A percentile compares a stretch with the other conserved stretches of the same genome.
Evolutionary conservation across 164 flowering plant species (phyloP).

Genomic region (Platanus orientalis): DNA sequence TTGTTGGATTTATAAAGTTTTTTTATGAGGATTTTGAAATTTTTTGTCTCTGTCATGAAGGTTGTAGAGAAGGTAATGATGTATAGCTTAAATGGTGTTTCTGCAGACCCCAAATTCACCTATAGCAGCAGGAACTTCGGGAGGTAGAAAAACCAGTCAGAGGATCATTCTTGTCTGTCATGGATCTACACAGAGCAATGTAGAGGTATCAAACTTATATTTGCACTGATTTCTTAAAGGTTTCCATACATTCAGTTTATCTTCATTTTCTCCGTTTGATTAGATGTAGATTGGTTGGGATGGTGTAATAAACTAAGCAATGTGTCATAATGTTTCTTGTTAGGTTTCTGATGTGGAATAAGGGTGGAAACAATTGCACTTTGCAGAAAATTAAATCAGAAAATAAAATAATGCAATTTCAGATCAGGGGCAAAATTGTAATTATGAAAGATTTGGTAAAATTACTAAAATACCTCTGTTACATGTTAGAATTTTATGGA

Average conservation of each 20-base stretch:
- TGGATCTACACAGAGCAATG: conserved; percentile 40
- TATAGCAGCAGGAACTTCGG: conserved; percentile 61
- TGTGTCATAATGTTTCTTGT: too few species aligned
- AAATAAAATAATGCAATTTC: too few species aligned
- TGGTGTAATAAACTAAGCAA: too few species aligned
- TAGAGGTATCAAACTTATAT: conserved; percentile 38
- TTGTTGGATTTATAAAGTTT: not conserved
- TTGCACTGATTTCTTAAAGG: not conserved
- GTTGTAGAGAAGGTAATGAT: conserved; percentile 3
- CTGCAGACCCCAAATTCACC: conserved; percentile 94
- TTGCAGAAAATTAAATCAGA: too few species aligned
- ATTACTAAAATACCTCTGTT: too few species aligned
- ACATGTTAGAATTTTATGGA: too few species aligned
- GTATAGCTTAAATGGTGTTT: conserved; percentile 4
- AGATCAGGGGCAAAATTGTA: too few species aligned
- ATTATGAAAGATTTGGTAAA: too few species aligned
- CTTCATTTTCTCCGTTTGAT: not conserved
- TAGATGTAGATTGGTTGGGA: too few species aligned
- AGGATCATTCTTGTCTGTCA: conserved; percentile 75
- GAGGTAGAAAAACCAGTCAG: conserved; percentile 65
- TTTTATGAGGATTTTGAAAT: not conserved
- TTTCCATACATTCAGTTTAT: not conserved
- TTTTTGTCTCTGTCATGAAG: not conserved
- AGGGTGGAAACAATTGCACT: too few species aligned
- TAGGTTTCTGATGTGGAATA: too few species aligned